Conservation (phyloP, 768 basidiomycete species). For the Suillus paluster region DNA sequence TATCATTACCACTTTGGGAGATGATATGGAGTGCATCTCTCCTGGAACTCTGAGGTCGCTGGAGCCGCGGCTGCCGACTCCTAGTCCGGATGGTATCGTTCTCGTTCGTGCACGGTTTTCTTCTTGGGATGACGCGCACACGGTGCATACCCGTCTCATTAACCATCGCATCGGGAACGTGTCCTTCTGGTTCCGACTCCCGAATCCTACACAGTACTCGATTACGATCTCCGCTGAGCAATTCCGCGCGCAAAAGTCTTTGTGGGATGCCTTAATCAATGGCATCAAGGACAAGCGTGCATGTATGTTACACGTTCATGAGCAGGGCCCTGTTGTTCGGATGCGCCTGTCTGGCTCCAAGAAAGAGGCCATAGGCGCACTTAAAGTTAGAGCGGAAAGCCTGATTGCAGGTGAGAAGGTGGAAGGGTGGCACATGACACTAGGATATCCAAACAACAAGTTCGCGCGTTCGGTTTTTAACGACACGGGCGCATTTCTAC, state of each 20-base stretch:
- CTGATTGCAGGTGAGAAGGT: constrained; percentile 55
- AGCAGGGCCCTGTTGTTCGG: constrained; percentile 31
- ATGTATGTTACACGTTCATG: constrained; percentile 36
- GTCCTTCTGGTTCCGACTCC: constrained; percentile 44
- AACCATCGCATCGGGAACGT: constrained; percentile 36
- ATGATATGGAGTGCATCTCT: constrained; percentile 25
- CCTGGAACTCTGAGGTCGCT: constrained; percentile 27
- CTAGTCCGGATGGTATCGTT: constrained; percentile 36
- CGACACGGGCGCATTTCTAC: constrained; percentile 47
- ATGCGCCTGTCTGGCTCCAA: constrained; percentile 55
- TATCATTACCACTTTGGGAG: constrained; percentile 26
- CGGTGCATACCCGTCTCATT: constrained; percentile 41
- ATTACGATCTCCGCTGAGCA: constrained; percentile 53
- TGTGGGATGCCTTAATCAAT: constrained; percentile 51
- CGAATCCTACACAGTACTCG: constrained; percentile 54
- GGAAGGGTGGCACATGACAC: constrained; percentile 54
- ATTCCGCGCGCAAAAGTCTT: constrained; percentile 51
- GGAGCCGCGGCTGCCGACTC: constrained; percentile 25
- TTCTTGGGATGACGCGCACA: constrained; percentile 52
- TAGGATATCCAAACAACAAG: constrained; percentile 29
- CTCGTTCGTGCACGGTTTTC: constrained; percentile 50
- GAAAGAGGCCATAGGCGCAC: constrained; percentile 54
- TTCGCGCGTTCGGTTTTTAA: constrained; percentile 41
- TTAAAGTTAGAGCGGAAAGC: constrained; percentile 65
- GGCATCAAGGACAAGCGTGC: constrained; percentile 41